phyloP scores from a whole-genome alignment of 1,284 basidiomycete species.

The Sutorius eximius region DNA sequence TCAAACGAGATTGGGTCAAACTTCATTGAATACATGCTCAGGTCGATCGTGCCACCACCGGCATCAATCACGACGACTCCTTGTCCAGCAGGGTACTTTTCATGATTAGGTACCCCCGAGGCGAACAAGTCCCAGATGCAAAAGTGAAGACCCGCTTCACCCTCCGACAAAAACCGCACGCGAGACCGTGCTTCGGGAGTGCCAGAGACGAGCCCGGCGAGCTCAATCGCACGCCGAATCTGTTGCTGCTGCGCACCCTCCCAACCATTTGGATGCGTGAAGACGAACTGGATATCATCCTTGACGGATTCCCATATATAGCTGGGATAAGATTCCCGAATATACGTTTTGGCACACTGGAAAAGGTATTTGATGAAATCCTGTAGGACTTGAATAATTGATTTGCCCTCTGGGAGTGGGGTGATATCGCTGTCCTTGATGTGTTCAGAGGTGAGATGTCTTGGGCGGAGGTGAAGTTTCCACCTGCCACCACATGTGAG shows the following conservation, averaged over 20 bases:
- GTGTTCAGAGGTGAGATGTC: background rate
- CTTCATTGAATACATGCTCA: slow-evolving; percentile 42
- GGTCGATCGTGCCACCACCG: slow-evolving; percentile 36
- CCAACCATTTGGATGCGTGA: slow-evolving; percentile 41
- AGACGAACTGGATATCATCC: slow-evolving; percentile 30
- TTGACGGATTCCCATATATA: slow-evolving; percentile 31
- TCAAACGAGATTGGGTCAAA: slow-evolving; percentile 25
- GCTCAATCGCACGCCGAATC: slow-evolving; percentile 33
- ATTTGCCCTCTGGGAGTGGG: slow-evolving; percentile 44
- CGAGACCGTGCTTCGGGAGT: slow-evolving; percentile 17
- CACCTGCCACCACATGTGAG: background rate
- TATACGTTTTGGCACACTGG: slow-evolving; percentile 41
- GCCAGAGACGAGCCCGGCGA: slow-evolving; percentile 26
- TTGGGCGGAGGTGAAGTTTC: background rate
- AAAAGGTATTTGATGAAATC: slow-evolving; percentile 51
- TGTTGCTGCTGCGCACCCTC: slow-evolving; percentile 35
- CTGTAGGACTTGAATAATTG: slow-evolving; percentile 42
- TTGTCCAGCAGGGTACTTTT: background rate
- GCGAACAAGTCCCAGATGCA: slow-evolving; percentile 33
- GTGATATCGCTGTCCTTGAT: slow-evolving; percentile 28
- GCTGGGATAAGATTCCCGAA: slow-evolving; percentile 45
- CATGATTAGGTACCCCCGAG: too few relatives aligned
- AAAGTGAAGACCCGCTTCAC: slow-evolving; percentile 46
- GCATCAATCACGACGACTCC: slow-evolving; percentile 38
- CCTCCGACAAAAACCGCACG: slow-evolving; percentile 44